Evolutionary conservation across 495 filamentous ascomycete genomes (phyloP), one percentile per base, ranked within the genome.

Genomic region (Neurospora sp.): DNA sequence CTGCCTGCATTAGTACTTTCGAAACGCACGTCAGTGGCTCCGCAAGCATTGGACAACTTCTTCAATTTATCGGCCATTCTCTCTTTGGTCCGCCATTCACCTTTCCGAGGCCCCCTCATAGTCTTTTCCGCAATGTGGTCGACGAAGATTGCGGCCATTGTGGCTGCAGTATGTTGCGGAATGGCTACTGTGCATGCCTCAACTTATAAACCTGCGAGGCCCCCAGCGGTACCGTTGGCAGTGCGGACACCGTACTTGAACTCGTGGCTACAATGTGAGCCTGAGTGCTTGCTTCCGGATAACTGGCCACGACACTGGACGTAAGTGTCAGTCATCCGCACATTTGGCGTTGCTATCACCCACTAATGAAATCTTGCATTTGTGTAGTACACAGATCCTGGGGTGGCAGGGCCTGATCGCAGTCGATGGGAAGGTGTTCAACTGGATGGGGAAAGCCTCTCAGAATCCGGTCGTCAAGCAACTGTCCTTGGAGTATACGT

Each of bases 361-460:
- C 66, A 73, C 54, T 40, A 73, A 70, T 73, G 9, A 72, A 78
- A 90, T 11, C 86, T 90, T 71, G 86, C 88, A 28, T 24, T 13
- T 8, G 81, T 85, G 39, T 85, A 80, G n/a, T 78, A 82, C 31
- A 91, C 89, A 91, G 39, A 82, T 94, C 37, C 83, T 93, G 38
- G 95, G 92, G 48, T 90, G 93, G 82, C 89, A 93, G 90, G 79
- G 94, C 87, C 80, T 92, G 83, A 76, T 86, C 88, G 77, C 81
- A 75, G 77, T 86, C 70, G 75, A 87, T 83, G 82, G 84, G 70
- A 74, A 81, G 79, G 73, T 90, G 81, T 85, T 90, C 86, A 78
- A 84, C 90, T 83, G 86, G 90, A 75, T 94, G 85, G 83, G 92
- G 84, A 70, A 83, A 72, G 72, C 95, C 85, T 80, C 81, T 81